phyloP scores from a whole-genome alignment of 768 basidiomycete species.

The Tephrocybe sp. region DNA sequence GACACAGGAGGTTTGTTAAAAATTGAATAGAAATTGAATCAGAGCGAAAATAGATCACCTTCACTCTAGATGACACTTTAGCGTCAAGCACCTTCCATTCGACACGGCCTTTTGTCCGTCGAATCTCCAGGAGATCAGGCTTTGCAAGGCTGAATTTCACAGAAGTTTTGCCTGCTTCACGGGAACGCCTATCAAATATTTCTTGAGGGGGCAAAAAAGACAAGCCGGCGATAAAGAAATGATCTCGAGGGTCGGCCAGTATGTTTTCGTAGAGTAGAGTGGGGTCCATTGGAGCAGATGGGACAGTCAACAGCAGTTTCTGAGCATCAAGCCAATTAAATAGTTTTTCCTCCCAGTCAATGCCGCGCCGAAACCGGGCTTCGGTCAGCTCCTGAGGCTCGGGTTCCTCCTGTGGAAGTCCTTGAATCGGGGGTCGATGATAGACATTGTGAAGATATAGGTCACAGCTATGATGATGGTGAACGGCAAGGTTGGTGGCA shows the following conservation, averaged over 20 bases:
- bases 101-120: conserved; percentile 28
- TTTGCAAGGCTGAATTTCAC: conserved; percentile 46
- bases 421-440: conserved; percentile 6
- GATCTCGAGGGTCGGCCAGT: conserved; percentile 39
- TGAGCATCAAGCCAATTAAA: conserved; percentile 41
- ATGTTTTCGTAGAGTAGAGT: conserved; percentile 39
- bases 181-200: conserved; percentile 32
- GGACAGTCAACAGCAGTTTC: conserved; percentile 40
- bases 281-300: conserved; percentile 33
- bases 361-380: conserved; percentile 43
- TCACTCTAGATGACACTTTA: conserved; percentile 46
- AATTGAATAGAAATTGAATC: neutral
- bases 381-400: conserved; percentile 20
- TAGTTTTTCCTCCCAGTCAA: conserved; percentile 45
- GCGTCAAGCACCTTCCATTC: conserved; percentile 52
- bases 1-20: neutral
- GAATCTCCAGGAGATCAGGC: conserved; percentile 50
- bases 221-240: conserved; percentile 46
- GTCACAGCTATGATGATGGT: conserved; percentile 48
- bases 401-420: conserved; percentile 23
- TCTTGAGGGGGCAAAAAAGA: conserved; percentile 42
- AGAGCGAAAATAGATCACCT: conserved; percentile 30
- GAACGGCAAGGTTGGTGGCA: conserved; percentile 37
- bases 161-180: conserved; percentile 27
- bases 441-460: conserved; percentile 47